These are phyloP conservation scores for Adansonia gregorii DNA, from an alignment of 441 rosid species.

Conservation along the genomic window DNA sequence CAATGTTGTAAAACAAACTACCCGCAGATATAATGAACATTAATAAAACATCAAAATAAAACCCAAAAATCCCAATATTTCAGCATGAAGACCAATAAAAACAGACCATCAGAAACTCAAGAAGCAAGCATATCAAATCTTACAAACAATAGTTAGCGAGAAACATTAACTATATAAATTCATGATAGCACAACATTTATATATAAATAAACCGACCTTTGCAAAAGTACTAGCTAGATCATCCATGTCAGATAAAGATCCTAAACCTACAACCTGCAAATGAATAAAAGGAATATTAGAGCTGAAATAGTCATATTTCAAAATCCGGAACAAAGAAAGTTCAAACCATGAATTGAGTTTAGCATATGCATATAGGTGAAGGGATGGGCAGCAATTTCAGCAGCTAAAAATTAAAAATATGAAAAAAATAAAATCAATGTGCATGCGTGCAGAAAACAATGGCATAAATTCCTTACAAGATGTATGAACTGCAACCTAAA, in stretches of 20 bases:
- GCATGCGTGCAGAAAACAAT: background rate
- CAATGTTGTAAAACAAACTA: background rate
- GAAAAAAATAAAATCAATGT: slow-evolving; percentile 10
- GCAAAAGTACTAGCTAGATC: slow-evolving; percentile 76
- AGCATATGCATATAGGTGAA: background rate
- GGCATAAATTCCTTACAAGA: background rate
- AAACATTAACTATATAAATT: background rate
- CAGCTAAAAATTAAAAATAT: background rate
- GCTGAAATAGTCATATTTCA: background rate
- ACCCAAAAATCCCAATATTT: background rate
- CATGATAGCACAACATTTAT: slow-evolving; percentile 10
- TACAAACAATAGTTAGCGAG: background rate
- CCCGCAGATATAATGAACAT: background rate
- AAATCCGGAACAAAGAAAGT: background rate
- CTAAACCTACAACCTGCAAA: slow-evolving; percentile 55
- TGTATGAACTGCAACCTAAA: background rate
- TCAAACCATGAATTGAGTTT: background rate
- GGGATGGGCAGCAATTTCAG: background rate
- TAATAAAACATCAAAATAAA: background rate
- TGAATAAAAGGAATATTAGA: slow-evolving; percentile 21
- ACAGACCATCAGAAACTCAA: background rate
- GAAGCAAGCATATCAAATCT: background rate
- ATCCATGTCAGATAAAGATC: slow-evolving; percentile 67
- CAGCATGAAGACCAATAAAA: background rate
- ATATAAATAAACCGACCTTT: slow-evolving; percentile 52